Conservation (phyloP, 2,329 filamentous ascomycete genomes). For the Basipetospora chlamydospora region DNA sequence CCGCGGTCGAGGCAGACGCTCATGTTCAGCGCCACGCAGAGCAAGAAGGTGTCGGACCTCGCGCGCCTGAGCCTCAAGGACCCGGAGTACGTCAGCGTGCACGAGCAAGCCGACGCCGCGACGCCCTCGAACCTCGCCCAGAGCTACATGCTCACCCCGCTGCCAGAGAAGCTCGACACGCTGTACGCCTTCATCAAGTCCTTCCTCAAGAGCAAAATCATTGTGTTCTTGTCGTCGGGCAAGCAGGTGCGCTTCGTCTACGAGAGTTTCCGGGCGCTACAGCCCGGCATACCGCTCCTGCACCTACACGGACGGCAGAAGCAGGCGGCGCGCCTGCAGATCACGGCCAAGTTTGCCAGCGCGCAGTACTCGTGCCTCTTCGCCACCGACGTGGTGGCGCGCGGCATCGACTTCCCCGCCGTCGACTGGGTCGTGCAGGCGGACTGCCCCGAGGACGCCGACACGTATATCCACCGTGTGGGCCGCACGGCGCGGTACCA, state of each 20-base stretch:
- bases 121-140: conserved; percentile 79
- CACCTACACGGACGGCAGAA: conserved; percentile 93
- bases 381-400: conserved; percentile 86
- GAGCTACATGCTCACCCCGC: conserved; percentile 74
- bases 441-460: conserved; percentile 92
- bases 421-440: conserved; percentile 98
- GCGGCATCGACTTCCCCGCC: conserved; percentile 87
- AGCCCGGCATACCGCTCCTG: conserved; percentile 83
- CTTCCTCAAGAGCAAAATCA: conserved; percentile 84
- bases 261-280: conserved; percentile 81
- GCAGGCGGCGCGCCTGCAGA: conserved; percentile 74
- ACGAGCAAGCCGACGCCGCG: conserved; percentile 64
- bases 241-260: conserved; percentile 96
- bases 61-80: conserved; percentile 77
- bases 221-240: conserved; percentile 88
- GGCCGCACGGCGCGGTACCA: conserved; percentile 91
- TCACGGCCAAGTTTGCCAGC: conserved; percentile 67
- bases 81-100: conserved; percentile 89
- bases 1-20: conserved; percentile 78
- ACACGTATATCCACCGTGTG: conserved; percentile 95
- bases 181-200: conserved; percentile 84
- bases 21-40: conserved; percentile 93
- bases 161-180: conserved; percentile 81
- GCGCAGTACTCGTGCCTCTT: conserved; percentile 81
- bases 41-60: conserved; percentile 82